Percentiles rank a stretch among this genome's conserved stretches.
These are phyloP conservation scores for Leishmania arabica DNA, from an alignment of 208 protist species.

Conservation along the genomic window DNA sequence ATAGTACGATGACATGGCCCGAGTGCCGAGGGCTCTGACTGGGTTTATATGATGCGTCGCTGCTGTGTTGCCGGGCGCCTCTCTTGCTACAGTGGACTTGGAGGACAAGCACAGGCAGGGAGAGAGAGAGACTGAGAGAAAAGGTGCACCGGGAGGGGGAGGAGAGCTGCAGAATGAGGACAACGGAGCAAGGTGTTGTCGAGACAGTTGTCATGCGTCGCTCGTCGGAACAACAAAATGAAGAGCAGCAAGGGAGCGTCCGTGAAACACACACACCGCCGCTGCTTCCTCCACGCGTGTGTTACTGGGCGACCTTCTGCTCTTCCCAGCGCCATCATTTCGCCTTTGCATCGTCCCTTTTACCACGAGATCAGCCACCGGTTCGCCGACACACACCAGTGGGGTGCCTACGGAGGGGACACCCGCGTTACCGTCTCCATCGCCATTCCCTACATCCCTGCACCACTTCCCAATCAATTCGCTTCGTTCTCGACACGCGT, in stretches of 20 bases:
- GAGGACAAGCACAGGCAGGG: background rate
- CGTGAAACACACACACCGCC: too few species aligned
- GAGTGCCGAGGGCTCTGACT: background rate
- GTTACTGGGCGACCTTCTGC: too few species aligned
- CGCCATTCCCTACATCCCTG: background rate
- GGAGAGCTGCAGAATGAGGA: background rate
- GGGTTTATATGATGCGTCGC: background rate
- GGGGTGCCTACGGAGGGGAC: background rate
- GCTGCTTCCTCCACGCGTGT: too few species aligned
- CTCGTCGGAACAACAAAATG: background rate
- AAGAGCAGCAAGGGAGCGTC: background rate
- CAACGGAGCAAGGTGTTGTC: background rate
- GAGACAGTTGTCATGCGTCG: background rate
- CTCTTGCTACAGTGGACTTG: background rate
- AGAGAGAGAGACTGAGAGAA: background rate
- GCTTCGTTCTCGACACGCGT: too few species aligned
- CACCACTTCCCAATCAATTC: background rate
- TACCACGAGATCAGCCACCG: too few species aligned
- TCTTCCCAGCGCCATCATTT: too few species aligned
- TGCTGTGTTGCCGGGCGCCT: background rate
- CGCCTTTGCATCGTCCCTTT: background rate
- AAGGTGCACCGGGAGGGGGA: background rate
- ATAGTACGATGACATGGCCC: slow-evolving; percentile 18
- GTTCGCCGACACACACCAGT: background rate
- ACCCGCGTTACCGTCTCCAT: background rate